Base-by-base conservation (phyloP, 2,329 filamentous ascomycete genomes). In the Phaeomoniella chlamydospora region DNA sequence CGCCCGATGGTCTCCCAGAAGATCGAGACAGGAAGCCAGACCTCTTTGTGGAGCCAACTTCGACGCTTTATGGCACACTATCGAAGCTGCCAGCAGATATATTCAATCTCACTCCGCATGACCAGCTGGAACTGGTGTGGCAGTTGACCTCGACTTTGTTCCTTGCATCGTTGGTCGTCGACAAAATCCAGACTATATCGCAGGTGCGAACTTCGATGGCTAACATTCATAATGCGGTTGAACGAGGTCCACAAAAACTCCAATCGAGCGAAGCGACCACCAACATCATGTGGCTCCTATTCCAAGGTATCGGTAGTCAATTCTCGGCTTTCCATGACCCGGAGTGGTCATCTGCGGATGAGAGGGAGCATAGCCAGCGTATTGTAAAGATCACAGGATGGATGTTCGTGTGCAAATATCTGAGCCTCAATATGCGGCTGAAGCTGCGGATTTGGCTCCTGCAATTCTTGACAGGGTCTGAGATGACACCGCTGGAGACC, bases 251-350 rank as follows among this genome's bases (percentile, higher is more conserved):
- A n/a, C 22, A 26, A n/a, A 38, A 11, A 36, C 41, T 12, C 32
- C 18, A n/a, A 37, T 39, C 2, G 39, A 40, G 29, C 38, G 39
- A 16, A 39, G 39, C 33, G 41, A 43, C 36, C 6, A 26, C 22
- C n/a, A 43, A 43, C 36, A 37, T 36, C 16, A 43, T 43, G 41
- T 43, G 41, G 41, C 39, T 26, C 22, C 22, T 26, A n/a, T 26
- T 26, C 22, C 22, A 26, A 26, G 22, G 22, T 9, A 26, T 26
- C n/a, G 22, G 22, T 6, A 26, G 22, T n/a, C 22, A 6, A 26
- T 26, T 26, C n/a, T 26, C 22, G 22, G 6, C 22, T 6, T 26
- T n/a, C 22, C 6, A 6, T 39, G 34, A 39, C 40, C 13, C 41
- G 41, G 31, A 37, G 40, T 35, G 40, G 33, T 26, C 39, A 43